Evolutionary conservation across 331 rosid species (phyloP).

Genomic region (Dryas integrifolia): DNA sequence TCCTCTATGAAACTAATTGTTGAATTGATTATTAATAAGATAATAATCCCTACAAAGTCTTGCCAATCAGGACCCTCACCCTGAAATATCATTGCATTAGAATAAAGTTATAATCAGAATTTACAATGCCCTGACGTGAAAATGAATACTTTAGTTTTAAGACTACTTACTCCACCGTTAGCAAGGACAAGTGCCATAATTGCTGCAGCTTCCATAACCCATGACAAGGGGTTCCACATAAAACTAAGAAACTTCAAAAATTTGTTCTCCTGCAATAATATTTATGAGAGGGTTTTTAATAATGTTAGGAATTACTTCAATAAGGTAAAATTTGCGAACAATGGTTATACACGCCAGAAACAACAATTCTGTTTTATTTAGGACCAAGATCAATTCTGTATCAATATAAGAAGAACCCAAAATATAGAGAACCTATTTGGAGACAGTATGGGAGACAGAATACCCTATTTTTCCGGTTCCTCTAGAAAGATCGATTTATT

Average conservation of each 20-base stretch:
- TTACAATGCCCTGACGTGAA: background rate
- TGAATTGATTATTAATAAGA: slow-evolving; percentile 68
- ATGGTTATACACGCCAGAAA: background rate
- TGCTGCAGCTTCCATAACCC: slow-evolving; percentile 99
- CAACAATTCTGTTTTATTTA: background rate
- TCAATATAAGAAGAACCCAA: background rate
- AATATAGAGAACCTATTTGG: background rate
- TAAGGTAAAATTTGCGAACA: background rate
- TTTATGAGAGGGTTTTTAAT: slow-evolving; percentile 3
- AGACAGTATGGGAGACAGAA: background rate
- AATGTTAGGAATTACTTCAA: slow-evolving; percentile 14
- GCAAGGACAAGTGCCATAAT: slow-evolving; percentile 87
- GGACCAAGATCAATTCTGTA: background rate
- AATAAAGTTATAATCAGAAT: background rate
- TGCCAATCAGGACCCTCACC: slow-evolving; percentile 91
- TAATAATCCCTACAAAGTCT: slow-evolving; percentile 74
- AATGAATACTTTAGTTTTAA: background rate
- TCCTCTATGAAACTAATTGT: slow-evolving; percentile 88
- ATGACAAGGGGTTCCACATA: slow-evolving; percentile 93
- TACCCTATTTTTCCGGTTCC: background rate
- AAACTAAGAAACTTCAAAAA: slow-evolving; percentile 68
- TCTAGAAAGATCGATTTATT: background rate
- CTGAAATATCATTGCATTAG: slow-evolving; percentile 41
- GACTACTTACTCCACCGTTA: slow-evolving; percentile 76
- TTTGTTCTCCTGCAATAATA: slow-evolving; percentile 66